phyloP scores from a whole-genome alignment of 208 protist species.

The Leishmania mexicana region DNA sequence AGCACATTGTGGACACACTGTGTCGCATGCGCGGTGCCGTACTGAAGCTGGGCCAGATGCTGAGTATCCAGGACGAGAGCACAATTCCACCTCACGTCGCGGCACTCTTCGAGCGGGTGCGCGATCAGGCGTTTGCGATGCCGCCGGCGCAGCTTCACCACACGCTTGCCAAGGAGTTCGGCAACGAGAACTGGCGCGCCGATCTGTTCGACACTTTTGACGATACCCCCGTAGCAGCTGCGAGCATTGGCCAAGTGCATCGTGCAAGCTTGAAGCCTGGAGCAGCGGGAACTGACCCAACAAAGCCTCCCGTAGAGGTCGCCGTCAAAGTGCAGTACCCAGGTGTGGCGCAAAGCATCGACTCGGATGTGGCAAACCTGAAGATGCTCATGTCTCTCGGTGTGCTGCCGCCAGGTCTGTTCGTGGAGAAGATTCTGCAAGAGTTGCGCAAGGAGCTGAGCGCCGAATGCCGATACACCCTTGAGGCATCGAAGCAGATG shows the following conservation, averaged over 20 bases:
- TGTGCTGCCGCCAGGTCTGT: slow-evolving; percentile 78
- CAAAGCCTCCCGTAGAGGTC: slow-evolving; percentile 60
- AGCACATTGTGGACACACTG: slow-evolving; percentile 93
- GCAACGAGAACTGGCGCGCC: slow-evolving; percentile 48
- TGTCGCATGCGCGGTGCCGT: slow-evolving; percentile 94
- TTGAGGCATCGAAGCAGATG: slow-evolving; percentile 73
- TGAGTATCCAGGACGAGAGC: slow-evolving; percentile 90
- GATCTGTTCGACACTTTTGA: slow-evolving; percentile 85
- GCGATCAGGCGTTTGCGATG: slow-evolving; percentile 90
- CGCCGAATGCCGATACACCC: slow-evolving; percentile 71
- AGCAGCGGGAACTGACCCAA: slow-evolving; percentile 35
- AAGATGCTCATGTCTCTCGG: slow-evolving; percentile 76
- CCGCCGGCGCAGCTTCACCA: slow-evolving; percentile 63
- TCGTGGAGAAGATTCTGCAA: slow-evolving; percentile 81
- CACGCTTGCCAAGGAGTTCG: slow-evolving; percentile 48
- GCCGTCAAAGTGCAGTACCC: slow-evolving; percentile 94
- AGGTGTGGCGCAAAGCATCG: slow-evolving; percentile 80
- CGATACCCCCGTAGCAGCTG: slow-evolving; percentile 92
- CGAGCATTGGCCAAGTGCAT: slow-evolving; percentile 97
- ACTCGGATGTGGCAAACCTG: slow-evolving; percentile 92
- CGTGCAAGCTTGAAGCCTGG: slow-evolving; percentile 57
- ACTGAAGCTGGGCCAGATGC: slow-evolving; percentile 97
- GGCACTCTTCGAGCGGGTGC: slow-evolving; percentile 77
- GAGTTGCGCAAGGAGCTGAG: slow-evolving; percentile 75
- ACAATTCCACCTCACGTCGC: slow-evolving; percentile 79